Base-by-base conservation (phyloP, 192 early-diverging fungal species). In the Backusella morwellensis region DNA sequence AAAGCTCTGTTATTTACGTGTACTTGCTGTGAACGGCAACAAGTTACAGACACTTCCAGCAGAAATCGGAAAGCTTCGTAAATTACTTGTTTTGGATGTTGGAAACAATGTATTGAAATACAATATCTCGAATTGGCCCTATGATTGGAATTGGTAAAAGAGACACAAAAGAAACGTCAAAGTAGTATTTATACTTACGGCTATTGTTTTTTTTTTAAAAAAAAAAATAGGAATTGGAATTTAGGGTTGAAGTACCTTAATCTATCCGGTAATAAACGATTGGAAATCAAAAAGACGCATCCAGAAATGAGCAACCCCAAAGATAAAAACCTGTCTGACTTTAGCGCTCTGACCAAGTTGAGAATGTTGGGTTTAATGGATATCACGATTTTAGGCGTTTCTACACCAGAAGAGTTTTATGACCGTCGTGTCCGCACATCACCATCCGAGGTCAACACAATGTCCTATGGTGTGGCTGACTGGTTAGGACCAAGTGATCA, bases 51-150 rank as follows among this genome's bases (percentile, higher is more conserved):
- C 94, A 0, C 87, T 97, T 12, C 96, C 96, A 4, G 95, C 95
- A 14, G 95, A 95, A 86, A 87, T 97, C 17, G 93, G 92, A 70
- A 97, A 97, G 83, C 88, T 97, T 26, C 84, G 91, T 71, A 86
- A 90, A 34, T 85, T 97, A 42, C 74, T 88, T 7, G 91, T 91
- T 26, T 83, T 97, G 14, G 96, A 97, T 82, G 92, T 95, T 6
- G 94, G 96, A 44, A 93, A 91, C 81, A 96, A 97, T 77, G 88
- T 90, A 38, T 87, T 97, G 66, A 95, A 95, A 85, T 97, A 96
- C 80, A 97, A 97, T 76, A 95, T 96, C 66, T 91, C 93, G 32
- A 97, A 97, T 80, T 97, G 95, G 95, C 94, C 92, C 15, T 96
- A 94, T 81, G 96, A 97, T 77, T 97, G 96, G 96, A 97, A 97